Evolutionary conservation across 352 stramenopile species (phyloP).

Genomic region (Phytopythium oedochilum): DNA sequence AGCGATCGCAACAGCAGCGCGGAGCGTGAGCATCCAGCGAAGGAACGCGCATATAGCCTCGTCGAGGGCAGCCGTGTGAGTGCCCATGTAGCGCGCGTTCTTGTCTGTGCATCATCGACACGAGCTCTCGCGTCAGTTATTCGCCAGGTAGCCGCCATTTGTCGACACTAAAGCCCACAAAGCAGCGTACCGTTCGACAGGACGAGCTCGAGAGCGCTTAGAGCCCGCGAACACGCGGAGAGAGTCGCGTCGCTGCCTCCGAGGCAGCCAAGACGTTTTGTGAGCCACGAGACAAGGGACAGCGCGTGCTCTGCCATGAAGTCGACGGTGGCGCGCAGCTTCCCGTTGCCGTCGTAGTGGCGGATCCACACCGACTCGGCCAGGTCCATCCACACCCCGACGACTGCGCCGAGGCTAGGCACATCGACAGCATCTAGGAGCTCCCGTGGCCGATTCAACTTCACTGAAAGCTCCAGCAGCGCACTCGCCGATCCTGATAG

Average conservation of each 20-base stretch:
- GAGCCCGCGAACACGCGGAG: conserved; percentile 4
- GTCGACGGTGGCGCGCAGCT: conserved; percentile 10
- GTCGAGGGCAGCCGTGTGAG: conserved; percentile 14
- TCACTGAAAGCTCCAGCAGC: neutral
- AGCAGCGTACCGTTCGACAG: conserved; percentile 16
- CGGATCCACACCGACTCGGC: conserved; percentile 23
- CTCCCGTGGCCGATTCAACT: too few relatives aligned
- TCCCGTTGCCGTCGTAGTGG: conserved; percentile 27
- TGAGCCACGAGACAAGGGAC: conserved; percentile 8
- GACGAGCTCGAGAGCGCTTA: conserved; percentile 17
- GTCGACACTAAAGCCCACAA: neutral
- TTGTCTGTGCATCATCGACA: conserved; percentile 9
- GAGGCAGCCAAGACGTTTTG: neutral
- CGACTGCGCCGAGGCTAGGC: neutral
- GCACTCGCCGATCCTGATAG: neutral
- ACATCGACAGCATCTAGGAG: too few relatives aligned
- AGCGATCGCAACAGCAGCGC: neutral
- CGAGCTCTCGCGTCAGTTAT: neutral
- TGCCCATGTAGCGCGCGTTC: conserved; percentile 11
- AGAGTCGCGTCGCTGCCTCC: neutral
- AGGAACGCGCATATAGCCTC: conserved; percentile 6
- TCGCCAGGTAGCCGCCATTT: neutral
- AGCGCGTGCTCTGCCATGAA: conserved; percentile 17
- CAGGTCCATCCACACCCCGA: conserved; percentile 21
- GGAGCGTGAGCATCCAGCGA: conserved; percentile 3